Base-by-base conservation (phyloP, 768 basidiomycete species). In the Phlegmacium glaucopus region DNA sequence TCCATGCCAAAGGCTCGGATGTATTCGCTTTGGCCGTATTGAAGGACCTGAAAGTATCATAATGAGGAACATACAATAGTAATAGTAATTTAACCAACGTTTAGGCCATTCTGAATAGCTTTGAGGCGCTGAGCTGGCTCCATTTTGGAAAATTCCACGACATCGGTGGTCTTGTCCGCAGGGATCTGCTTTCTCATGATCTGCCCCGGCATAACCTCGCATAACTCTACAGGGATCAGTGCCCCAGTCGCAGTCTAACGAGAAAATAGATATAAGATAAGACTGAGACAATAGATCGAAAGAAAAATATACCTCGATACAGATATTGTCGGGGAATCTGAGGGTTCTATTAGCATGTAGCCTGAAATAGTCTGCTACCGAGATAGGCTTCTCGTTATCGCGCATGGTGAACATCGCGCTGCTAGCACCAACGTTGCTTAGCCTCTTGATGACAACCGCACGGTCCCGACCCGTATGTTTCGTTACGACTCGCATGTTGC, bases 161-260 rank as follows among this genome's bases (percentile, higher is more conserved):
- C 78, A 3, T 79, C 75, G 39, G 72, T 78, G 0, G 82, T 87
- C 56, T 81, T 82, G 37, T 87, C 83, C 0, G 80, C 69, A 0
- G 87, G 85, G 0, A 91, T 69, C 41, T 86, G 81, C 53, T 84
- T 87, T 35, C 80, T 74, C 74, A 86, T 81, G 39, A 89, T 79
- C 53, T 91, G 87, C 0, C 90, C 90, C 0, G 71, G 58, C 0
- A 76, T 70, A 5, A 91, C 82, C 0, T 60, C 59, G 59, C 88
- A 90, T 1, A 83, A 60, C 53, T 91, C 89, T 3, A 91, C 58
- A 0, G 89, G 89, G 6, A 87, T 69, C 22, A 82, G 54, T 0
- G 86, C 86, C 1, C 85, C 85, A 16, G 68, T 67, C 4, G 79
- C 80, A 18, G 85, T 76, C 88, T 90, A 39, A 29, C 27, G 29